phyloP scores from a whole-genome alignment of 169 alveolate genomes.

The Blepharisma undulans region DNA sequence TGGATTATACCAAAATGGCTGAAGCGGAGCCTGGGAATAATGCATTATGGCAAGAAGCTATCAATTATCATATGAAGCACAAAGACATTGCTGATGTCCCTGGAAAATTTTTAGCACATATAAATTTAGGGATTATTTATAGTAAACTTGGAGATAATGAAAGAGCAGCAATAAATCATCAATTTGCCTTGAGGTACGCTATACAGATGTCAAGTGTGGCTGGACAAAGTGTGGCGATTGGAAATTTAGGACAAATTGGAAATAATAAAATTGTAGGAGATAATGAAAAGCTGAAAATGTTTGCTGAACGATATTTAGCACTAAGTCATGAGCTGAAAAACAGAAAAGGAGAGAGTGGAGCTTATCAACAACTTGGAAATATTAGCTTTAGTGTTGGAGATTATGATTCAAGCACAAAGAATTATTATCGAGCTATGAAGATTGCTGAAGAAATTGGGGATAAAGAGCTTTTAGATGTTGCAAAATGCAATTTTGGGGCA shows the following conservation, averaged over 20 bases:
- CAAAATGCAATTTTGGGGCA: conserved; percentile 71
- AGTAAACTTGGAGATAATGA: conserved; percentile 63
- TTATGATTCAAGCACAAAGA: conserved; percentile 61
- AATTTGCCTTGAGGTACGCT: conserved; percentile 76
- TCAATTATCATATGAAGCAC: conserved; percentile 71
- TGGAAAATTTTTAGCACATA: conserved; percentile 80
- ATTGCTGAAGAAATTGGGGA: conserved; percentile 75
- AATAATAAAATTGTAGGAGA: conserved; percentile 49
- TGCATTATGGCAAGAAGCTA: conserved; percentile 53
- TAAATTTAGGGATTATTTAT: conserved; percentile 77
- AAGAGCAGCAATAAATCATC: conserved; percentile 60
- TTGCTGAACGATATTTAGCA: conserved; percentile 67
- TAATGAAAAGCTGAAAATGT: conserved; percentile 61
- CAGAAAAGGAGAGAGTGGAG: conserved; percentile 71
- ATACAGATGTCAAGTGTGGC: conserved; percentile 71
- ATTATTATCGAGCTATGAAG: conserved; percentile 71
- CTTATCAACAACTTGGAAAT: conserved; percentile 72
- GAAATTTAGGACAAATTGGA: conserved; percentile 80
- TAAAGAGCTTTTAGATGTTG: conserved; percentile 50
- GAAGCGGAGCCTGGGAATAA: conserved; percentile 39
- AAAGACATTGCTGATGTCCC: conserved; percentile 77
- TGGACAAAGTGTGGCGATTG: conserved; percentile 80
- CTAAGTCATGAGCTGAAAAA: conserved; percentile 69
- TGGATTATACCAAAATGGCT: conserved; percentile 69
- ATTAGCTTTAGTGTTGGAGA: conserved; percentile 59